Percentiles rank a stretch among this genome's conserved stretches.
These are phyloP conservation scores for Aspergillus incahuasiensis DNA, from an alignment of 495 filamentous ascomycete genomes.

Conservation along the genomic window DNA sequence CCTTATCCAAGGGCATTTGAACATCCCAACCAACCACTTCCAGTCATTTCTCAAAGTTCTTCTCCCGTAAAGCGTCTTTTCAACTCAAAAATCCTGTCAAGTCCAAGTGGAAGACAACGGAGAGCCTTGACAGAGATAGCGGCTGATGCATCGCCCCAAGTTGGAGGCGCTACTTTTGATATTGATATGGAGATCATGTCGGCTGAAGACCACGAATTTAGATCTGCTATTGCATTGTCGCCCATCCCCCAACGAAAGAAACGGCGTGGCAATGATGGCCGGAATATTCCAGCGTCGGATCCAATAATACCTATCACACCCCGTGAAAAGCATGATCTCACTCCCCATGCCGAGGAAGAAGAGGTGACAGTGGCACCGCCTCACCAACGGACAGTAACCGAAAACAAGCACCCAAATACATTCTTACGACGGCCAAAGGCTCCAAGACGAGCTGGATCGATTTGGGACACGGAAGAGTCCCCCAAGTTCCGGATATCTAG, in stretches of 20 bases:
- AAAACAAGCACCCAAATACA: slow-evolving; percentile 11
- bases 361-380: slow-evolving; percentile 11
- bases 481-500: slow-evolving; percentile 27
- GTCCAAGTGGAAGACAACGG: slow-evolving; percentile 40
- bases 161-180: slow-evolving; percentile 31
- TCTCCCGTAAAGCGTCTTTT: slow-evolving; percentile 29
- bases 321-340: slow-evolving; percentile 13
- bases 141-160: slow-evolving; percentile 38
- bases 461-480: slow-evolving; percentile 38
- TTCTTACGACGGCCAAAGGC: slow-evolving; percentile 22
- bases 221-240: slow-evolving; percentile 31
- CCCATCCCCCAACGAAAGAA: slow-evolving; percentile 37
- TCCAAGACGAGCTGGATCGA: slow-evolving; percentile 26
- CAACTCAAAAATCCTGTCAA: slow-evolving; percentile 35
- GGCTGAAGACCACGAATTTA: slow-evolving; percentile 42
- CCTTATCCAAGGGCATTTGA: slow-evolving; percentile 21
- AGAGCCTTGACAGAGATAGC: slow-evolving; percentile 45
- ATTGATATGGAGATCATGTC: slow-evolving; percentile 40
- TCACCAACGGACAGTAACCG: slow-evolving; percentile 8
- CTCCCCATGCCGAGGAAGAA: slow-evolving; percentile 3
- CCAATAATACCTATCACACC: slow-evolving; percentile 31
- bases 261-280: slow-evolving; percentile 34
- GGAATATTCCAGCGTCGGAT: slow-evolving; percentile 30
- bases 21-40: slow-evolving; percentile 23
- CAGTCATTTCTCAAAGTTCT: slow-evolving; percentile 21